Percentiles rank a stretch among this genome's conserved stretches.
Conservation (phyloP, 202 grass and related monocot species). For the Eragrostis tef region DNA sequence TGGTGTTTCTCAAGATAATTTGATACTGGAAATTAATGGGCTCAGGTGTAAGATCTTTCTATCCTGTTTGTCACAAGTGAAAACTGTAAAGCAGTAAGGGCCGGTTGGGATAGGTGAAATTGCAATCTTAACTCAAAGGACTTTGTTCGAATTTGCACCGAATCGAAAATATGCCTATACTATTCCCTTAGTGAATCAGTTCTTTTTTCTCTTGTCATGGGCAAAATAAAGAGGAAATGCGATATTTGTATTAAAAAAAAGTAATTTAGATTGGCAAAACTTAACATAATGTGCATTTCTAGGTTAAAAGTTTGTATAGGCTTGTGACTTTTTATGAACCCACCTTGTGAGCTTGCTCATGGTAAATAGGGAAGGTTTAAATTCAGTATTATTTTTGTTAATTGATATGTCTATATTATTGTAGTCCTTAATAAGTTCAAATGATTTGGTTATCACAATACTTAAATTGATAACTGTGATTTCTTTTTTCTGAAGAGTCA, state of each 20-base stretch:
- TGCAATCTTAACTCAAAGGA: neutral
- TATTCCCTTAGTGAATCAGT: constrained; percentile 9
- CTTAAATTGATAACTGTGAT: neutral
- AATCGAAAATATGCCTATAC: neutral
- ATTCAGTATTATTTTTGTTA: too few relatives aligned
- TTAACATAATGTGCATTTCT: neutral
- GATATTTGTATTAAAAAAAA: constrained; percentile 3
- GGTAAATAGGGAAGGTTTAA: neutral
- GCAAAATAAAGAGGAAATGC: neutral
- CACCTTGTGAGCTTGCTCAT: too few relatives aligned
- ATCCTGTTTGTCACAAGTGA: neutral
- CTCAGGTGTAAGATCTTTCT: constrained; percentile 62
- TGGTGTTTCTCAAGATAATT: constrained; percentile 74
- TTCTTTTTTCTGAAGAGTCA: neutral
- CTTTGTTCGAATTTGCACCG: neutral
- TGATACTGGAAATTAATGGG: constrained; percentile 93
- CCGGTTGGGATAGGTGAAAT: neutral
- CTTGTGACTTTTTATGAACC: neutral
- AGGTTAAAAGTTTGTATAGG: neutral
- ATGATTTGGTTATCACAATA: constrained; percentile 15
- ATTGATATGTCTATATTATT: too few relatives aligned
- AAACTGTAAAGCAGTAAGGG: constrained; percentile 2
- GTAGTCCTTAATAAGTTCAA: neutral
- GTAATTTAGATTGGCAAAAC: constrained; percentile 4
- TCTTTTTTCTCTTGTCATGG: too few relatives aligned